Evolutionary conservation across 2,329 filamentous ascomycete genomes (phyloP), one percentile per base, ranked within the genome.

Genomic region (Sarocladiaceae sp.): DNA sequence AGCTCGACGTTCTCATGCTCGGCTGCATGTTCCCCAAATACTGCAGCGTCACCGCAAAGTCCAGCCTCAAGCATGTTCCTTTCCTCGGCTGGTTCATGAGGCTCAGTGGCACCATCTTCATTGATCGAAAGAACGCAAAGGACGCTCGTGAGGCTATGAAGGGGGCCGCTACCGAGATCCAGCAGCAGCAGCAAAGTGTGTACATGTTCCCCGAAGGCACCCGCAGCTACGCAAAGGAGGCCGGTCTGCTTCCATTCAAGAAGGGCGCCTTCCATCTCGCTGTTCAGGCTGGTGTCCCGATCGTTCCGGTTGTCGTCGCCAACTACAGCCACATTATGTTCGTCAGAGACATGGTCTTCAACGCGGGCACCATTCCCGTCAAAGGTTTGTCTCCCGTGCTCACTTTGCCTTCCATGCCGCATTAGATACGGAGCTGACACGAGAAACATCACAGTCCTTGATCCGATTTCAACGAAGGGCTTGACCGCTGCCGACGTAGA

Each of bases 191-290:
- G 51, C 85, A 90, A 70, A 86, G 77, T 64, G 86, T 91, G 55
- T 91, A 82, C 69, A 88, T 91, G 68, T 91, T 91, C 65, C 85
- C 86, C 47, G 93, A 98, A 69, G 93, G 93, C 42, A 98, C 93
- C 2, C 79, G 93, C 53, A 94, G 87, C 62, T 95, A 97, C 68
- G 76, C 85, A 46, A 80, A 84, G 55, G 82, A 90, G 45, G 86
- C 93, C 2, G 78, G 76, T 47, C 68, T 98, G 56, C 72, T 97
- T 45, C 87, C 89, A n/a, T 98, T 97, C 75, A 98, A 98, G 70
- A 98, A 98, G 73, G 93, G 93, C 48, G 93, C 91, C 37, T 98
- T 98, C 67, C 91, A 98, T 64, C 76, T 98, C 26, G 93, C 93
- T 35, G 80, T 98, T 16, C 87, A 97, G 72, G 91, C 91, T 2